Conservation (phyloP, 2,329 filamentous ascomycete genomes). For the Colletotrichum tanaceti region DNA sequence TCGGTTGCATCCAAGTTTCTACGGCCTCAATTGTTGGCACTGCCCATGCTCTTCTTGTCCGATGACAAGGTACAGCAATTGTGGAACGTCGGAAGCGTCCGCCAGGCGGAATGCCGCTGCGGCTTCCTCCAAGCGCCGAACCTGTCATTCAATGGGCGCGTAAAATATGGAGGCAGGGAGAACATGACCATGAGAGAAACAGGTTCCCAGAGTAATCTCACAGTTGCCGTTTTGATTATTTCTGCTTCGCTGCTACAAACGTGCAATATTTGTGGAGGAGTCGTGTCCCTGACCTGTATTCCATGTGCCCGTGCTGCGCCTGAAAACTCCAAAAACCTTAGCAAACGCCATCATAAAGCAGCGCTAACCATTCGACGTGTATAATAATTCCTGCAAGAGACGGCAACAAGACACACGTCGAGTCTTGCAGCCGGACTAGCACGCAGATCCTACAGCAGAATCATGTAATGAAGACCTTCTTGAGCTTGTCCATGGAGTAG, state of each 20-base stretch:
- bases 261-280: not conserved
- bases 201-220: not conserved
- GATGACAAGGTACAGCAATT: not conserved
- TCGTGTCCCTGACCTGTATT: not conserved
- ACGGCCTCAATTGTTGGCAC: not conserved
- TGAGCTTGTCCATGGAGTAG: constrained; percentile 70
- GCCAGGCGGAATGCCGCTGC: not conserved
- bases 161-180: not conserved
- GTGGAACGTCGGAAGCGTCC: not conserved
- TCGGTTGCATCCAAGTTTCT: not conserved
- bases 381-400: not conserved
- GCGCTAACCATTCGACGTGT: not conserved
- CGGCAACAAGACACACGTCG: too few relatives aligned
- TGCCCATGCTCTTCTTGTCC: not conserved
- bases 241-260: not conserved
- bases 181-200: not conserved
- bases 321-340: not conserved
- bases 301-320: not conserved
- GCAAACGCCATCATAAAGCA: not conserved
- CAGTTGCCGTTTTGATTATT: not conserved
- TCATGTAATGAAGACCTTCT: constrained; percentile 92
- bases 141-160: not conserved
- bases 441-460: not conserved
- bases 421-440: not conserved
- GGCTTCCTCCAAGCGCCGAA: not conserved